Base-by-base conservation (phyloP, 495 filamentous ascomycete species). In the Hypoxylon fuscum region DNA sequence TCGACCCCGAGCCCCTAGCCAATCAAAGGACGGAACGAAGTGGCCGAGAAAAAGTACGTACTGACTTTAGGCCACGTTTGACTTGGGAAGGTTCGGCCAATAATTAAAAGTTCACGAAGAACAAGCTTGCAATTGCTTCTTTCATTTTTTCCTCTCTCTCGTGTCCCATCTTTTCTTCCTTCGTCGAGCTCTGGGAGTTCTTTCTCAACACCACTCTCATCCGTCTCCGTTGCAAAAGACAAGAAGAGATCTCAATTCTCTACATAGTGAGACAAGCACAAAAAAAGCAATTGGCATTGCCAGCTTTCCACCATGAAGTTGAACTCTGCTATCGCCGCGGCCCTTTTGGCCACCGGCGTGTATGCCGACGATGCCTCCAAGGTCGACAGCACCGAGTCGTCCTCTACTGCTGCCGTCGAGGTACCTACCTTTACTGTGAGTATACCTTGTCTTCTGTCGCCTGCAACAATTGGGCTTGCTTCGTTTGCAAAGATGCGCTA, bases 341-440 rank as follows among this genome's bases (percentile, higher is more conserved):
- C 87, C 66, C 76, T 95, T 55, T 77, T 93, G 47, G 77, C 75
- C 64, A 85, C 89, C 72, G 81, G 84, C 55, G 90, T 85, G 67
- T 83, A 84, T 72, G 92, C 90, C 60, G 89, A 93, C 72, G 91
- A 81, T 31, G 68, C 82, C 57, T 87, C 89, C 68, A 83, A 86
- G 70, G 77, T 79, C 49, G 66, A 81, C 44, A 73, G 67, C 63
- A 69, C 73, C 17, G 79, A 84, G 71, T 78, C 86, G 11, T 83
- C 90, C 20, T 77, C 84, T 35, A 79, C 87, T 55, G 78, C 81
- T 20, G 76, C 77, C 38, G 63, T 73, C 37, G 82, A 87, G 73
- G 86, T 89, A 66, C 93, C 95, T 18, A 91, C 88, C 44, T 97
- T 96, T 74, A 96, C 93, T 53, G 93, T 97, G 79, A 81, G 92